These are phyloP conservation scores for Cyanophora paradoxa DNA, from an alignment of 78 protist species.

Conservation along the genomic window DNA sequence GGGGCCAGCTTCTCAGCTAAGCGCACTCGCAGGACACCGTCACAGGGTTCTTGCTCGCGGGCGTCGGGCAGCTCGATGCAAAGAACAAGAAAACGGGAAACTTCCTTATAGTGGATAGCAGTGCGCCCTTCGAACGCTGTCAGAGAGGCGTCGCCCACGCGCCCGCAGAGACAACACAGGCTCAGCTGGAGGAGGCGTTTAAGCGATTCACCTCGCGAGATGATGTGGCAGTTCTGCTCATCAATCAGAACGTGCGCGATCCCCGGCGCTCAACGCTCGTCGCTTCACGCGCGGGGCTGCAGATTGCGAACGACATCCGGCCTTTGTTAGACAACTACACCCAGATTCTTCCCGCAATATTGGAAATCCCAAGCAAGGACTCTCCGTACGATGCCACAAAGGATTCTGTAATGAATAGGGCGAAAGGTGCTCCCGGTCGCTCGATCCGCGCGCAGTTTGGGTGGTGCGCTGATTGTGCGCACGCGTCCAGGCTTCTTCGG, in stretches of 20 bases:
- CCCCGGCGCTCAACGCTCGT: background rate
- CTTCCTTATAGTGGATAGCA: slow-evolving; percentile 60
- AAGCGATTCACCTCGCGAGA: slow-evolving; percentile 46
- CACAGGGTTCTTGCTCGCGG: slow-evolving; percentile 83
- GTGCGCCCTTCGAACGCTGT: slow-evolving; percentile 31
- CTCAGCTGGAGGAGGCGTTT: slow-evolving; percentile 64
- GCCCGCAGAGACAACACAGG: slow-evolving; percentile 40
- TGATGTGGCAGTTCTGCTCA: slow-evolving; percentile 68
- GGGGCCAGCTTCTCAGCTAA: too few species aligned
- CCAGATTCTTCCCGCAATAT: slow-evolving; percentile 65
- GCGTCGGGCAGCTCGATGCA: slow-evolving; percentile 68
- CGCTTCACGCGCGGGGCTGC: background rate
- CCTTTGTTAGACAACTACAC: slow-evolving; percentile 51
- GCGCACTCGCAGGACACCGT: slow-evolving; percentile 84
- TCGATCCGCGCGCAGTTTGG: too few species aligned
- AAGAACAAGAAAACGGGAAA: slow-evolving; percentile 42
- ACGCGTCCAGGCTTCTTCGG: too few species aligned
- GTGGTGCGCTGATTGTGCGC: too few species aligned
- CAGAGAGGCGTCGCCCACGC: background rate
- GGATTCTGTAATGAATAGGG: too few species aligned
- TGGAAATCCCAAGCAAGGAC: slow-evolving; percentile 82
- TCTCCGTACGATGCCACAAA: slow-evolving; percentile 67
- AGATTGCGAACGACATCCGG: slow-evolving; percentile 74
- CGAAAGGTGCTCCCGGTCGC: too few species aligned
- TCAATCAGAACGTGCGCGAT: slow-evolving; percentile 61